phyloP scores from a whole-genome alignment of 23 red algal genomes.

The Rhodosorus marinus region DNA sequence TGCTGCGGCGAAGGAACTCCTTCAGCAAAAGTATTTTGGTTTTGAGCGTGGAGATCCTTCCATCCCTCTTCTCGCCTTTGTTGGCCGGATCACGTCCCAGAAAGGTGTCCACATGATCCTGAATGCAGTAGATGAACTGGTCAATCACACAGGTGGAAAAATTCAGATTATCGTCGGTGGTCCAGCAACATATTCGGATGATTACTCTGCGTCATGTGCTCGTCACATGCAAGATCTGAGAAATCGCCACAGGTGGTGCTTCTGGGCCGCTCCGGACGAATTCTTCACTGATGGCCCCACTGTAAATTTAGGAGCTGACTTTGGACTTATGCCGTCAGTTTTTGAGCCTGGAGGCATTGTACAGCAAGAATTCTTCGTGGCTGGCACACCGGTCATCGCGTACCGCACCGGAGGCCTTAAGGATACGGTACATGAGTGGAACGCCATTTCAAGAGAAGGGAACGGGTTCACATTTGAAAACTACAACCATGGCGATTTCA shows the following conservation, averaged over 20 bases:
- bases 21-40: conserved; percentile 83
- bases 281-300: conserved; percentile 93
- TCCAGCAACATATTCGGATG: conserved; percentile 75
- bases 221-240: conserved; percentile 69
- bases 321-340: conserved; percentile 86
- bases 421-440: conserved; percentile 96
- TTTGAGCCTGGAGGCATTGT: conserved; percentile 96
- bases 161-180: conserved; percentile 87
- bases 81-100: conserved; percentile 89
- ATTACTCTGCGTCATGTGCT: conserved; percentile 85
- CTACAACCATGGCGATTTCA: conserved; percentile 68
- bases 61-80: conserved; percentile 93
- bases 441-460: conserved; percentile 45
- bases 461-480: conserved; percentile 84
- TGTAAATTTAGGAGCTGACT: conserved; percentile 89
- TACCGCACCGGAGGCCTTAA: conserved; percentile 72
- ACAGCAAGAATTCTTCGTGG: conserved; percentile 98
- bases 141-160: conserved; percentile 55
- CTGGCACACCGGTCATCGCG: conserved; percentile 87
- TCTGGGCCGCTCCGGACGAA: conserved; percentile 80
- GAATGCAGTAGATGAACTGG: conserved; percentile 72
- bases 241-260: conserved; percentile 52
- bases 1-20: conserved; percentile 54
- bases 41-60: conserved; percentile 42
- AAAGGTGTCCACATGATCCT: conserved; percentile 97